Conservation (phyloP, 2,329 filamentous ascomycete genomes). For the Cercospora nicotianae region DNA sequence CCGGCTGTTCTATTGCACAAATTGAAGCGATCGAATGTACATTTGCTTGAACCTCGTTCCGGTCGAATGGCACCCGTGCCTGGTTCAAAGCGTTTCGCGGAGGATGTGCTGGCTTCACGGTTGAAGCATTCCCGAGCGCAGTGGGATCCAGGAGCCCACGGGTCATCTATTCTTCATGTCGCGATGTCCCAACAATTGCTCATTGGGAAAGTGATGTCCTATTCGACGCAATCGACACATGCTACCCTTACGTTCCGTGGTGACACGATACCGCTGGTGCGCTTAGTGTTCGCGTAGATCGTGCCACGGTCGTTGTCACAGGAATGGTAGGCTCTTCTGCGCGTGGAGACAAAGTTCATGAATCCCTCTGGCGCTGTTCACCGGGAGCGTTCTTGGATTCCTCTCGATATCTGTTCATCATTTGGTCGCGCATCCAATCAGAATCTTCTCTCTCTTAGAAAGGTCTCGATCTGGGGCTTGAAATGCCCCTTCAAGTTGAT, state of each 20-base stretch:
- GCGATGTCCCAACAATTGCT: background rate
- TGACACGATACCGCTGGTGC: background rate
- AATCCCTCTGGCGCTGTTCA: background rate
- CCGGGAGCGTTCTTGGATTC: background rate
- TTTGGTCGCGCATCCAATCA: slow-evolving; percentile 16
- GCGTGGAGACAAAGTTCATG: background rate
- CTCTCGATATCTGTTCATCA: background rate
- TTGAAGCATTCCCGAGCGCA: background rate
- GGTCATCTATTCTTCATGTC: background rate
- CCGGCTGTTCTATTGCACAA: background rate
- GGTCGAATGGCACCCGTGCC: background rate
- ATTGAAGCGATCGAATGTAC: background rate
- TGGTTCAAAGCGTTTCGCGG: background rate
- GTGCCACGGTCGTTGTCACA: background rate
- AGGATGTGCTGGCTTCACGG: background rate
- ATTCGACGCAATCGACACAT: background rate
- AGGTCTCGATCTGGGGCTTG: slow-evolving; percentile 38
- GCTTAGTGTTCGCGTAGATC: background rate
- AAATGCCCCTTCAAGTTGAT: slow-evolving; percentile 63
- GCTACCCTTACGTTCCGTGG: background rate
- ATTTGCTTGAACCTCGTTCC: background rate
- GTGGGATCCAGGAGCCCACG: background rate
- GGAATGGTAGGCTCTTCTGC: background rate
- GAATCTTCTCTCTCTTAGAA: slow-evolving; percentile 40
- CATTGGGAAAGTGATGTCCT: background rate